Evolutionary conservation across 2,329 filamentous ascomycete species (phyloP), one percentile per base, ranked within the genome.

Genomic region (Pseudocercospora crystallina): DNA sequence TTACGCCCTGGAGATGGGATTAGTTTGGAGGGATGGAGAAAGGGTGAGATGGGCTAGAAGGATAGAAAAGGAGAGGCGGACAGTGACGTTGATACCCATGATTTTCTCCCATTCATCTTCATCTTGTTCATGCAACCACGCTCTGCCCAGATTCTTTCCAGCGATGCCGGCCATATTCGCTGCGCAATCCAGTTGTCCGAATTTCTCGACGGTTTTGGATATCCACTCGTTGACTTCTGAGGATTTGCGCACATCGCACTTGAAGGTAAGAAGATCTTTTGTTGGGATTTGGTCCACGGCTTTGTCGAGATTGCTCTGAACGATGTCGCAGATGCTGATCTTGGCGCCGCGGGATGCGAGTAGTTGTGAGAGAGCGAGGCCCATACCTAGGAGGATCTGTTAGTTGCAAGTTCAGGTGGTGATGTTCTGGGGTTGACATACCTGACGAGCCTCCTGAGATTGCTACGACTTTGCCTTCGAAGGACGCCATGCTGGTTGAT

Each of bases 371-470:
- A 14, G 14, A 3, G 12, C 35, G 13, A 37, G 35, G 35, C 35
- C 35, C n/a, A 37, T 37, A 10, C 35, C 35, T n/a, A n/a, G n/a
- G n/a, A n/a, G n/a, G n/a, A n/a, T n/a, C n/a, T n/a, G n/a, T n/a
- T n/a, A n/a, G n/a, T n/a, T n/a, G n/a, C 20, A 26, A 26, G 20
- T 26, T 7, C 20, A 26, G 7, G 20, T 4, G 7, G 20, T 4
- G 3, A 26, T 26, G 20, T 26, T 7, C 7, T 26, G 20, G 4
- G 3, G 7, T 26, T 26, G 20, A 26, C 20, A 4, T 26, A 26
- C 78, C 77, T 2, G 69, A 71, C 2, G 70, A 71, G 2, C 71
- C 71, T 30, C 77, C 77, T 3, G 77, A 79, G 17, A 80, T 62
- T 46, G 73, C 73, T 43, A 78, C 70, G 31, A 77, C 69, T 60